phyloP scores from a whole-genome alignment of 2,329 filamentous ascomycete species.

The Diaporthe sp. region DNA sequence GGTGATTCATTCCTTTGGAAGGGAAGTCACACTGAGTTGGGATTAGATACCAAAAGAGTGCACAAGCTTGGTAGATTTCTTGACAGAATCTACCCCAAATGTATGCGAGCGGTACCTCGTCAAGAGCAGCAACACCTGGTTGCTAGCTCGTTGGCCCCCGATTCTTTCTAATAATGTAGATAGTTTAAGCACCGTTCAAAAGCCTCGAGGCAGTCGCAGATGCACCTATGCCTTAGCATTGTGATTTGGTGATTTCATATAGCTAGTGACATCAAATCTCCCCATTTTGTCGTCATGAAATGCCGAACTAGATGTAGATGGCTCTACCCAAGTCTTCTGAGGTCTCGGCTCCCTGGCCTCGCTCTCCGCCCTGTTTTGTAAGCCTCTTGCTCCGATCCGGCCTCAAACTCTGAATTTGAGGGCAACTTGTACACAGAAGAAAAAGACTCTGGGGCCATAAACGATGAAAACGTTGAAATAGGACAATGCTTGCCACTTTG shows the following conservation, averaged over 20 bases:
- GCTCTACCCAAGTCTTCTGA: not conserved
- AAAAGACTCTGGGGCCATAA: too few relatives aligned
- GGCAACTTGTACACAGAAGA: too few relatives aligned
- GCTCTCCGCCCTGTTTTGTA: too few relatives aligned
- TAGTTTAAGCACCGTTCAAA: not conserved
- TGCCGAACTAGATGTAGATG: not conserved
- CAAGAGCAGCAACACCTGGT: not conserved
- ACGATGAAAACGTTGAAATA: too few relatives aligned
- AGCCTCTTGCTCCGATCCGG: too few relatives aligned
- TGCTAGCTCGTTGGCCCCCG: too few relatives aligned
- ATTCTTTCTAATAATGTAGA: not conserved
- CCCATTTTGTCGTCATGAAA: not conserved
- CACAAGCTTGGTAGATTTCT: not conserved
- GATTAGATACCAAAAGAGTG: slow-evolving; percentile 12
- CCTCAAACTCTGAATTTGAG: too few relatives aligned
- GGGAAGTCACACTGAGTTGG: not conserved
- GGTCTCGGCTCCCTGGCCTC: too few relatives aligned
- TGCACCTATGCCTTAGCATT: not conserved
- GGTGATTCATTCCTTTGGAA: not conserved
- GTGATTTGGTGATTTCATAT: not conserved
- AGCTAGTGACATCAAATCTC: not conserved
- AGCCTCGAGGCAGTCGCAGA: not conserved
- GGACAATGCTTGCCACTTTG: too few relatives aligned
- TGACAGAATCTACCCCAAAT: not conserved
- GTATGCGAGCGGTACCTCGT: not conserved